phyloP scores from a whole-genome alignment of 1,284 basidiomycete genomes.

The Fomitopsis palustris region DNA sequence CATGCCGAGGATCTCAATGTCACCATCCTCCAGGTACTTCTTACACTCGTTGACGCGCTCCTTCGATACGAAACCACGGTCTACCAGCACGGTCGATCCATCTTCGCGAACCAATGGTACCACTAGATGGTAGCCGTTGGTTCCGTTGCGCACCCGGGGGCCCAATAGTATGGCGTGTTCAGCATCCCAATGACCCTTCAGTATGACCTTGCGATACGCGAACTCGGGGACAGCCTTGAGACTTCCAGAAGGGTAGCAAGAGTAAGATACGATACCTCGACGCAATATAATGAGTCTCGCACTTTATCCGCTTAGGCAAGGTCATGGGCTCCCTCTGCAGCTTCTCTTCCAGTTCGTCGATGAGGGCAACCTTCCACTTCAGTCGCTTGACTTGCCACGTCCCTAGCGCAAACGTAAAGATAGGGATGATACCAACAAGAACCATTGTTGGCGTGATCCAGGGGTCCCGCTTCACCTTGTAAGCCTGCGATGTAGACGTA shows the following conservation, averaged over 20 bases:
- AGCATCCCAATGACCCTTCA: conserved; percentile 80
- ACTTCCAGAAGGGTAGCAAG: conserved; percentile 28
- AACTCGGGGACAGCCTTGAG: conserved; percentile 81
- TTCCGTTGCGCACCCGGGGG: conserved; percentile 86
- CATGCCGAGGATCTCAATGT: conserved; percentile 74
- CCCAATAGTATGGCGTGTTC: conserved; percentile 78
- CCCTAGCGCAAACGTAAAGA: conserved; percentile 90
- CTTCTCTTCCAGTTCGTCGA: conserved; percentile 94
- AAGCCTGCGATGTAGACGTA: conserved; percentile 24
- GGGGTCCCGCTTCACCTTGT: conserved; percentile 53
- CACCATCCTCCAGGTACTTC: conserved; percentile 40
- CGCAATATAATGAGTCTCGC: conserved; percentile 26
- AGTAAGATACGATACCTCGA: neutral
- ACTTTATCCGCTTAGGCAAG: conserved; percentile 90
- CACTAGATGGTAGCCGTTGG: conserved; percentile 83
- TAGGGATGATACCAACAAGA: conserved; percentile 81
- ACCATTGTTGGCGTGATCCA: conserved; percentile 73
- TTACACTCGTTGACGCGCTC: conserved; percentile 42
- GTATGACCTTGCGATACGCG: conserved; percentile 77
- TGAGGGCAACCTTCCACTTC: conserved; percentile 93
- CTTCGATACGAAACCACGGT: conserved; percentile 87
- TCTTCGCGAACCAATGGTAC: conserved; percentile 79
- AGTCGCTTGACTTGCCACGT: conserved; percentile 92
- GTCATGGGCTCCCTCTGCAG: conserved; percentile 76
- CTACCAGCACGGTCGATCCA: conserved; percentile 81